Conservation (phyloP, 2,329 filamentous ascomycete genomes). For the Botrytis sinoallii region DNA sequence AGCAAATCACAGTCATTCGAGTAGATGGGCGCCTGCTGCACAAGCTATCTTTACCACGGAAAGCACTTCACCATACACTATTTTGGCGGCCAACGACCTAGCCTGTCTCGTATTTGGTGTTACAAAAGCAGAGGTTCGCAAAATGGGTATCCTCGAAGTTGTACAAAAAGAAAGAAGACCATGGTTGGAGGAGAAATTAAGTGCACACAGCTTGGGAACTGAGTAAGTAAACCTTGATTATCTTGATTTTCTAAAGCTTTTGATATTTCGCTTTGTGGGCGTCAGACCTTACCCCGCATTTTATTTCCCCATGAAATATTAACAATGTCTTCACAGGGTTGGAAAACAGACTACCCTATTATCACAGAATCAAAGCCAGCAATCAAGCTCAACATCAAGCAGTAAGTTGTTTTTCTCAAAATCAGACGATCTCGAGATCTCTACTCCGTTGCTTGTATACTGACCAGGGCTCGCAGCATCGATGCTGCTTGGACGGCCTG, state of each 20-base stretch:
- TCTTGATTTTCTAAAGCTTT: background rate
- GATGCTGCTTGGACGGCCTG: constrained; percentile 67
- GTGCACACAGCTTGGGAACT: constrained; percentile 55
- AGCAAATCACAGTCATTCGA: constrained; percentile 80
- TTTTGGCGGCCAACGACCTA: constrained; percentile 91
- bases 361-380: constrained; percentile 28
- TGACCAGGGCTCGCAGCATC: constrained; percentile 36
- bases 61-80: constrained; percentile 85
- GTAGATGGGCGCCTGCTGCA: constrained; percentile 83
- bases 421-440: background rate
- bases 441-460: constrained; percentile 3
- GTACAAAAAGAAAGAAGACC: constrained; percentile 83
- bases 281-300: background rate
- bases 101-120: constrained; percentile 99
- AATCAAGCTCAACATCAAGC: constrained; percentile 37
- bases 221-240: constrained; percentile 11
- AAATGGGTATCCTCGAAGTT: constrained; percentile 91
- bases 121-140: constrained; percentile 90
- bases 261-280: background rate
- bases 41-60: constrained; percentile 99
- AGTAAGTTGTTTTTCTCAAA: background rate
- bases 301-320: background rate
- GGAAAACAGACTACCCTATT: constrained; percentile 27
- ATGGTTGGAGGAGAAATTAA: constrained; percentile 86
- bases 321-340: constrained; percentile 20